Conservation (phyloP, 164 flowering plant genomes). For the Aristolochia californica region DNA sequence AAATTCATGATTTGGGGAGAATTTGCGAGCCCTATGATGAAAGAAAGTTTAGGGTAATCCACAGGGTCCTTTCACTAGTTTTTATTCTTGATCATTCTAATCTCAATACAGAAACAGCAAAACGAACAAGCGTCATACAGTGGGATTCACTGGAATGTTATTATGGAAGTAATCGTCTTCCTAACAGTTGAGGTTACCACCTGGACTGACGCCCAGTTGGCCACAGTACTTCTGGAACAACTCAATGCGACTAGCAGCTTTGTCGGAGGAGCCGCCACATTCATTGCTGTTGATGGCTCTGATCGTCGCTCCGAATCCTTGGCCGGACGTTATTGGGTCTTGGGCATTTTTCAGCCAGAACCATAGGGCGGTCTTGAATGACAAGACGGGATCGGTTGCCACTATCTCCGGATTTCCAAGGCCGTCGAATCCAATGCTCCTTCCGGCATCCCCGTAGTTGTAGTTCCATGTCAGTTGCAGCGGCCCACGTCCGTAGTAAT, state of each 20-base stretch:
- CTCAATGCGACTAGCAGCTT: conserved; percentile 14
- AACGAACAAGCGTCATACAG: too few relatives aligned
- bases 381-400: conserved; percentile 13
- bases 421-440: conserved; percentile 28
- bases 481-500: conserved; percentile 28
- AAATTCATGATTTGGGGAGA: too few relatives aligned
- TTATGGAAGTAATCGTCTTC: too few relatives aligned
- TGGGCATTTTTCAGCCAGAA: conserved; percentile 32
- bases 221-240: conserved; percentile 22
- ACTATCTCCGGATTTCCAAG: conserved; percentile 25
- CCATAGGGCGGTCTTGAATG: conserved; percentile 37
- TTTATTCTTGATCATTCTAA: too few relatives aligned
- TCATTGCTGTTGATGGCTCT: conserved; percentile 28
- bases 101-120: too few relatives aligned
- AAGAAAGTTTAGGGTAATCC: too few relatives aligned
- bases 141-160: too few relatives aligned
- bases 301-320: conserved; percentile 34
- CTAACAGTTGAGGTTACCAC: conserved; percentile 26
- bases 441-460: conserved; percentile 31
- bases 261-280: conserved; percentile 14
- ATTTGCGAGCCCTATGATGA: too few relatives aligned
- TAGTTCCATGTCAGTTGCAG: conserved; percentile 32
- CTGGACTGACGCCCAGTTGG: conserved; percentile 22
- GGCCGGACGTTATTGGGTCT: conserved; percentile 14
- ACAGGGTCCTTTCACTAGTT: too few relatives aligned